A percentile compares a stretch with the other conserved stretches of the same genome.
Evolutionary conservation across 2,329 filamentous ascomycete species (phyloP).

Genomic region (Bipolaris oryzae): DNA sequence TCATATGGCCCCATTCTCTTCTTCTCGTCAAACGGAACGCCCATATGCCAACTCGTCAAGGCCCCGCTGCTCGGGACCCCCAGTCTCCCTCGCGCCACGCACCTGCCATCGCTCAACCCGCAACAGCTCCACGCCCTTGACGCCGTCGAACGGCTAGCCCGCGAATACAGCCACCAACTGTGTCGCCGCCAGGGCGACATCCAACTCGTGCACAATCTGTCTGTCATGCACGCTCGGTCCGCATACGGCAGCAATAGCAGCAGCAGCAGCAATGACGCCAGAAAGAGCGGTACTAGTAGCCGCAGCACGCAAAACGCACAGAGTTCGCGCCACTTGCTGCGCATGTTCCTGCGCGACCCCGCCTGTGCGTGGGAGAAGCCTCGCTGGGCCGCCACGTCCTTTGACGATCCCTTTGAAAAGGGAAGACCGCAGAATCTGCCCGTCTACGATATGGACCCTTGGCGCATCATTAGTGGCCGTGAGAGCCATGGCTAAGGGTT

Average conservation of each 20-base stretch:
- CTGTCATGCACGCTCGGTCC: conserved; percentile 46
- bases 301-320: conserved; percentile 1
- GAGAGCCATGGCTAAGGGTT: conserved; percentile 46
- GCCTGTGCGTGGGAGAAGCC: conserved; percentile 44
- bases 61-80: conserved; percentile 46
- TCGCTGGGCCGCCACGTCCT: not conserved
- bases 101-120: conserved; percentile 38
- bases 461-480: conserved; percentile 47
- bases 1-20: conserved; percentile 44
- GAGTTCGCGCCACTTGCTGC: conserved; percentile 44
- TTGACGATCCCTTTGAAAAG: conserved; percentile 41
- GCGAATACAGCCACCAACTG: conserved; percentile 37
- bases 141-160: conserved; percentile 37
- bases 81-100: conserved; percentile 36
- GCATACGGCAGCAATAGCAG: conserved; percentile 33
- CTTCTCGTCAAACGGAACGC: conserved; percentile 41
- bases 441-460: conserved; percentile 43
- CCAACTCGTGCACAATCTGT: conserved; percentile 47
- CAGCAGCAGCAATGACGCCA: not conserved
- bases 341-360: conserved; percentile 48
- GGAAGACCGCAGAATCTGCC: conserved; percentile 42
- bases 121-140: conserved; percentile 41
- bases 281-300: not conserved
- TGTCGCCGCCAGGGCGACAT: conserved; percentile 46
- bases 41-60: conserved; percentile 47